Evolutionary conservation across 2,329 filamentous ascomycete species (phyloP), one percentile per base, ranked within the genome.

Genomic region (Dendryphion nanum): DNA sequence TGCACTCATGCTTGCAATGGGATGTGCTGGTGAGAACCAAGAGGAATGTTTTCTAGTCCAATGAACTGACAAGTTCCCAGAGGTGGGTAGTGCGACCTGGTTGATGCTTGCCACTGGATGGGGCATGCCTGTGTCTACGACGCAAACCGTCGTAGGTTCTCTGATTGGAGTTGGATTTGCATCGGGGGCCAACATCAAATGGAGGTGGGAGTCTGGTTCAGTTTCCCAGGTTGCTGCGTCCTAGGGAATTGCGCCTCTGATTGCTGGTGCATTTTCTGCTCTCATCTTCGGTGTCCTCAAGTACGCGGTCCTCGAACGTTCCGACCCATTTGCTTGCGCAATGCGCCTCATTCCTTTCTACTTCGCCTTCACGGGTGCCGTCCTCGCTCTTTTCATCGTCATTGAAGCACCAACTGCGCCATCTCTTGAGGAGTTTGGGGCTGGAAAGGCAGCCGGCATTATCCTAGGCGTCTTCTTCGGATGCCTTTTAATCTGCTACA

Each of bases 121-220:
- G 45, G 78, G 77, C 26, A 69, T 80, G 46, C 79, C 78, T 21
- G 78, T 82, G 15, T 81, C 77, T 0, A 81, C 79, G 4, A 82
- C 79, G 2, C 78, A 82, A 57, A 79, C 77, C 12, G 73, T 82
- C 43, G 73, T 82, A 43, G 77, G 76, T 14, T 76, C 77, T 45
- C 71, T 83, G 19, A 67, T 81, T 38, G 79, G 79, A 39, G 77
- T 80, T 53, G 79, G 78, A 32, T 68, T 83, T 26, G 79, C 77
- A 10, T 48, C 51, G 10, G 30, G 38, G 14, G 42, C 55, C 18
- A 26, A 40, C 15, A 40, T 57, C 17, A 55, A 48, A 17, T 59
- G 55, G 55, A 46, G 30, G 2, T 59, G 55, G 54, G 41, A 52
- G 33, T 40, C 33, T 7, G 54, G 54, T 8, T 55, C 51, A 2